Evolutionary conservation across 1,284 basidiomycete genomes (phyloP).

Genomic region (Boletus subluridellus): DNA sequence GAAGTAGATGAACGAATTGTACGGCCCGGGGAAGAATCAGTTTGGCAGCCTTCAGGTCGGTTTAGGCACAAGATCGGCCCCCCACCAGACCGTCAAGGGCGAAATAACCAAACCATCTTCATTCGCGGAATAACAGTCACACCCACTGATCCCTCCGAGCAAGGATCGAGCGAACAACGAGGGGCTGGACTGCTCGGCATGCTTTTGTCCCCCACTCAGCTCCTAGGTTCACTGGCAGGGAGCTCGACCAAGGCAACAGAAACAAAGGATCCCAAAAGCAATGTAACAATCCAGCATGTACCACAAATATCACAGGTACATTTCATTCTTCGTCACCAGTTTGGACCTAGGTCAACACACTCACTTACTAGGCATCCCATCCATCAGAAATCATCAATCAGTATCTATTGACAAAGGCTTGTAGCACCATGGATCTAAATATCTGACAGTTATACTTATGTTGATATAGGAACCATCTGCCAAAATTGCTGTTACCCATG

Average conservation of each 20-base stretch:
- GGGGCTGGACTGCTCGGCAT: no score
- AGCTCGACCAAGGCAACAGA: no score
- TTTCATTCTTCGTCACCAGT: no score
- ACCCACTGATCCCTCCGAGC: no score
- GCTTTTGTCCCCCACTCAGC: no score
- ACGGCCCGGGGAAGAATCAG: background rate
- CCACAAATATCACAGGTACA: no score
- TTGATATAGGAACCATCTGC: background rate
- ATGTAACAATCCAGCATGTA: background rate
- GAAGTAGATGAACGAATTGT: no score
- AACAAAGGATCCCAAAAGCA: no score
- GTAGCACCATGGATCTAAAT: background rate
- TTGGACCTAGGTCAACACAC: no score
- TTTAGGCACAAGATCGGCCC: constrained; percentile 2
- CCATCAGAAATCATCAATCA: constrained; percentile 5
- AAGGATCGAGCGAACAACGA: background rate
- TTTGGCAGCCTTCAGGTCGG: constrained; percentile 3
- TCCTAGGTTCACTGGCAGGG: no score
- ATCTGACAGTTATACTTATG: background rate
- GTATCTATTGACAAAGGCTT: background rate
- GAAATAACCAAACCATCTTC: no score
- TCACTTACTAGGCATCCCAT: background rate
- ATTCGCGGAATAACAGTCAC: no score
- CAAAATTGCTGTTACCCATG: background rate
- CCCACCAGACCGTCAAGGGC: background rate